Evolutionary conservation across 805 yeast species (phyloP), one percentile per base, ranked within the genome.

Genomic region (Saccharomycopsis sp.): DNA sequence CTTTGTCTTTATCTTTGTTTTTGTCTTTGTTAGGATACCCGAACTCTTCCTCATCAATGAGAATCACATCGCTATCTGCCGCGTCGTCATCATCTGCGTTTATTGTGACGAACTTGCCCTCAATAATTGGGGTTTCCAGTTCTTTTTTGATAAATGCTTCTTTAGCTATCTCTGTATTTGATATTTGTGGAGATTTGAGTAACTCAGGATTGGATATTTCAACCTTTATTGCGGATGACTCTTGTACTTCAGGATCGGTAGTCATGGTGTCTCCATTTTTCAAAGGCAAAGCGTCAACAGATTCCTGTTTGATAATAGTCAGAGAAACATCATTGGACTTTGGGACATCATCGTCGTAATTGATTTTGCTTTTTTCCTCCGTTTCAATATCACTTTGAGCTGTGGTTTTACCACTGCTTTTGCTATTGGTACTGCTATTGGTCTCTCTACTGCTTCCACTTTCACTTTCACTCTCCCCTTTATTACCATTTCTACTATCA

Each of bases 1-100:
- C 53, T 50, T 53, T 41, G 17, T 55, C 47, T 29, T 42, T 7
- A 24, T 38, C 52, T 38, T 42, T 42, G 34, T 49, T 57, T 29
- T 44, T 51, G 34, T 49, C 53, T 19, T 56, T 53, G 17, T 35
- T 12, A 19, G 25, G 53, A 19, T 52, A n/a, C 38, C 38, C 52
- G 38, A 41, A 7, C 12, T 29, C 38, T 29, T 29, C 38, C 12
- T 29, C 38, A 12, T 29, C 38, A 7, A 29, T 29, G 38, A 29
- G 38, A 29, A 29, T 29, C 12, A 29, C 12, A 12, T 29, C 38
- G 38, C 38, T 29, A 29, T 29, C 12, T 7, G 38, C 9, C 9
- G 5, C 38, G 5, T 29, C 38, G 38, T 29, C 12, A 29, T 29
- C 38, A 29, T 29, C 38, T 12, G 12, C 38, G 9, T 29, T 12